A percentile compares a stretch with the other conserved stretches of the same genome.
Evolutionary conservation across 2,329 filamentous ascomycete species (phyloP).

Genomic region (Cladosporium colombiae): DNA sequence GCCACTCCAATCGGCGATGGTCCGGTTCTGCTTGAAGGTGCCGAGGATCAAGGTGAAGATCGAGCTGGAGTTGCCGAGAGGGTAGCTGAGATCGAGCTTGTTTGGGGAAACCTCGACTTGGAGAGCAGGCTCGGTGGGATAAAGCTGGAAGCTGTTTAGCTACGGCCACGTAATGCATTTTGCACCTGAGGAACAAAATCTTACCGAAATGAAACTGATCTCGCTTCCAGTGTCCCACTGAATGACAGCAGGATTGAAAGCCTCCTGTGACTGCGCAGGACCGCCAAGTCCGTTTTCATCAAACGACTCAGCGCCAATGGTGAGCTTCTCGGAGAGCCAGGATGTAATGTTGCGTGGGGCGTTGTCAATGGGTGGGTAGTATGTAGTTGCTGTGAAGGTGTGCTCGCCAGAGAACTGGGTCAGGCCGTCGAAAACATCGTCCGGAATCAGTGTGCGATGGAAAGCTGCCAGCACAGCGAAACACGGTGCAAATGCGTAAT

Average conservation of each 20-base stretch:
- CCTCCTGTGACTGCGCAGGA: conserved; percentile 50
- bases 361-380: conserved; percentile 60
- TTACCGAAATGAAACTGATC: conserved; percentile 24
- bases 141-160: conserved; percentile 29
- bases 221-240: conserved; percentile 53
- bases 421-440: conserved; percentile 42
- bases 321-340: conserved; percentile 59
- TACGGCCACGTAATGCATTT: conserved; percentile 28
- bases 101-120: conserved; percentile 32
- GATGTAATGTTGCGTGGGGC: conserved; percentile 60
- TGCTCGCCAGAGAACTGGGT: conserved; percentile 55
- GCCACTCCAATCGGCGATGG: conserved; percentile 50
- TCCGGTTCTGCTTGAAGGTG: conserved; percentile 48
- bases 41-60: conserved; percentile 55
- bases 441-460: conserved; percentile 51
- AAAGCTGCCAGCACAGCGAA: conserved; percentile 56
- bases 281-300: conserved; percentile 59
- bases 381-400: conserved; percentile 54
- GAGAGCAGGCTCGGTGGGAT: conserved; percentile 20
- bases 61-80: conserved; percentile 48
- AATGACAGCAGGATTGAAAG: conserved; percentile 61
- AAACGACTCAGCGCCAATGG: conserved; percentile 62
- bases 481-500: conserved; percentile 60
- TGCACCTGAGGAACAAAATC: conserved; percentile 23
- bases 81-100: conserved; percentile 55